These are phyloP conservation scores for Didymella lethalis DNA, from an alignment of 2,329 filamentous ascomycete genomes.

Conservation along the genomic window DNA sequence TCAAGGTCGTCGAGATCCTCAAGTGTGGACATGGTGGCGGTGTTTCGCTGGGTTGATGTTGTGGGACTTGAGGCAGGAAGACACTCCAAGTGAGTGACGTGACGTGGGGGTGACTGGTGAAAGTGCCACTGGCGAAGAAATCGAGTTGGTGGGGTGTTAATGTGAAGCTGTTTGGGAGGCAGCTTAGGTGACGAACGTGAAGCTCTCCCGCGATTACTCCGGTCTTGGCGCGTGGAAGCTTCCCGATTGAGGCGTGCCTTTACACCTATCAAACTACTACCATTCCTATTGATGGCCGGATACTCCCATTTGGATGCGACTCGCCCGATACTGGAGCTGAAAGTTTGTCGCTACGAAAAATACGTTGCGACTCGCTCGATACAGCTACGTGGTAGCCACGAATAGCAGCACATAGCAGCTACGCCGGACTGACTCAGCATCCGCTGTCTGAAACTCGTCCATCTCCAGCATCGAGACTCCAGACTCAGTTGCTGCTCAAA, in stretches of 20 bases:
- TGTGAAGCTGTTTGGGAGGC: slow-evolving; percentile 42
- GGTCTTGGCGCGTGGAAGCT: slow-evolving; percentile 32
- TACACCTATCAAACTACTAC: not conserved
- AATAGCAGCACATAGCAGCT: too few species aligned
- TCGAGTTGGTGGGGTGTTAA: slow-evolving; percentile 27
- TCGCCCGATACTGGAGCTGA: not conserved
- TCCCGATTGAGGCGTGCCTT: slow-evolving; percentile 16
- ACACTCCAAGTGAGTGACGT: not conserved
- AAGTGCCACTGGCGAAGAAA: slow-evolving; percentile 16
- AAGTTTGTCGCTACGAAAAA: too few species aligned
- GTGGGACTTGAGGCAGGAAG: not conserved
- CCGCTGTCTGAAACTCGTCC: too few species aligned
- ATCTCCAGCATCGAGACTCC: too few species aligned
- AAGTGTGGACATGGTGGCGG: slow-evolving; percentile 78
- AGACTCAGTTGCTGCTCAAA: too few species aligned
- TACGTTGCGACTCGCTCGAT: too few species aligned
- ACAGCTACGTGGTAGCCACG: too few species aligned
- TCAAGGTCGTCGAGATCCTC: slow-evolving; percentile 92
- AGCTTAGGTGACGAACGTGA: slow-evolving; percentile 48
- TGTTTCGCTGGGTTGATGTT: slow-evolving; percentile 22
- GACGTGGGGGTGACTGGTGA: slow-evolving; percentile 7
- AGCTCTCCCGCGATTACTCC: slow-evolving; percentile 36
- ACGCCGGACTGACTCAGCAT: too few species aligned
- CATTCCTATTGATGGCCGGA: not conserved
- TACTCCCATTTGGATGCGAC: not conserved